Conservation (phyloP, 768 basidiomycete species). For the Dioszegia aurantiaca region DNA sequence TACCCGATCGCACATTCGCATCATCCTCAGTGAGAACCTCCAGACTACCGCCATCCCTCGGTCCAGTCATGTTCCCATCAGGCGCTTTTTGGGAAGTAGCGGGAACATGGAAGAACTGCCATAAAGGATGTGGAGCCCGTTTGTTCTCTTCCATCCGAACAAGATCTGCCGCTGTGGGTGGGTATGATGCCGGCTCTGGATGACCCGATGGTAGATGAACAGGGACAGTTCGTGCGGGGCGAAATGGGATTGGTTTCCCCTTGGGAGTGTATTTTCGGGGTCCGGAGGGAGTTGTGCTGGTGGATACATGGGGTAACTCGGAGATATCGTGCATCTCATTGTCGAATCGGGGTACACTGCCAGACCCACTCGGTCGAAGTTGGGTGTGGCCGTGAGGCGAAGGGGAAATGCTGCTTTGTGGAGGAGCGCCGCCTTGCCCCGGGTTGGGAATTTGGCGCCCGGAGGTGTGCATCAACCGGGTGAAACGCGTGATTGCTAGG, state of each 20-base stretch:
- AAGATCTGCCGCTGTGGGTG: conserved; percentile 33
- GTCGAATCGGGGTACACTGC: not conserved
- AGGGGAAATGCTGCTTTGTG: conserved; percentile 5
- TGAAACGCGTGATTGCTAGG: conserved; percentile 15
- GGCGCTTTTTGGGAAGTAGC: conserved; percentile 15
- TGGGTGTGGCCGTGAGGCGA: conserved; percentile 1
- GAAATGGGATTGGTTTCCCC: conserved; percentile 31
- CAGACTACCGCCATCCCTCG: conserved; percentile 35
- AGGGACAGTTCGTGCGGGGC: conserved; percentile 32
- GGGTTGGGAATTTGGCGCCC: conserved; percentile 43
- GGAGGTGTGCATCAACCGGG: conserved; percentile 38
- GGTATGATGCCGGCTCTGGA: conserved; percentile 35
- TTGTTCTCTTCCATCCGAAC: conserved; percentile 11
- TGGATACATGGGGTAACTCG: not conserved
- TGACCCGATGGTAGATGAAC: conserved; percentile 31
- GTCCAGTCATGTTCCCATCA: conserved; percentile 10
- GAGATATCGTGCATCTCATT: conserved; percentile 4
- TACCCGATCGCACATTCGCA: conserved; percentile 33
- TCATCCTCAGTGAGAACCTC: conserved; percentile 27
- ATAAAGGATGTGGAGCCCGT: conserved; percentile 39
- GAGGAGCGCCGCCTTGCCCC: conserved; percentile 23
- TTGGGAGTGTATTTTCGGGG: conserved; percentile 33
- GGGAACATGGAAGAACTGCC: conserved; percentile 49
- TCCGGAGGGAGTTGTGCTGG: not conserved
- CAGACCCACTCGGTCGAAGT: not conserved